Evolutionary conservation across 1,284 basidiomycete species (phyloP).

Genomic region (Gymnopus androsaceus): DNA sequence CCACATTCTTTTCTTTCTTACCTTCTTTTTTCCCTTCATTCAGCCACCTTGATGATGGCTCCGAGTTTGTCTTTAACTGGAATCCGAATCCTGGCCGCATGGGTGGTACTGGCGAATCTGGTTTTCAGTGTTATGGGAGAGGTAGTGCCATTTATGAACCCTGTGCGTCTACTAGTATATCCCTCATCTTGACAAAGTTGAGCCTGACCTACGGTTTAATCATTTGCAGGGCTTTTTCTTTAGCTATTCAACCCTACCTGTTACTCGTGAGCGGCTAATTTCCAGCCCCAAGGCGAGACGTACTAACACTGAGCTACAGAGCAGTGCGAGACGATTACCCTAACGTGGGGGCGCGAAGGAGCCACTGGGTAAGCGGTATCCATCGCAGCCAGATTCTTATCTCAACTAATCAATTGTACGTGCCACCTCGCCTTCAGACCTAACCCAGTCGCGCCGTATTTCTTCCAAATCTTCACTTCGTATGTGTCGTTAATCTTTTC

Average conservation of each 20-base stretch:
- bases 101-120: too few species aligned
- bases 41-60: too few species aligned
- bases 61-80: too few species aligned
- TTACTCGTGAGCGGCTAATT: conserved; percentile 32
- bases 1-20: too few species aligned
- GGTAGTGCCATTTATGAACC: conserved; percentile 11
- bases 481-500: conserved; percentile 27
- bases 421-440: too few species aligned
- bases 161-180: neutral
- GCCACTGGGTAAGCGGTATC: conserved; percentile 36
- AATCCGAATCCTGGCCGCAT: too few species aligned
- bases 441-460: conserved; percentile 50
- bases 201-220: neutral
- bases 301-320: conserved; percentile 28
- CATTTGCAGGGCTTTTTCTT: conserved; percentile 45
- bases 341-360: conserved; percentile 42
- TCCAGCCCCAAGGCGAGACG: too few species aligned
- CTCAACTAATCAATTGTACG: too few species aligned
- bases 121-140: neutral
- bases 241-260: conserved; percentile 37
- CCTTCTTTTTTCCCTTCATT: too few species aligned
- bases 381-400: conserved; percentile 5
- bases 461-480: conserved; percentile 52
- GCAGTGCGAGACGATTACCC: conserved; percentile 51
- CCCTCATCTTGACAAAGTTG: neutral